phyloP scores from a whole-genome alignment of 1,284 basidiomycete species.

The Microstroma glucosiphilum region DNA sequence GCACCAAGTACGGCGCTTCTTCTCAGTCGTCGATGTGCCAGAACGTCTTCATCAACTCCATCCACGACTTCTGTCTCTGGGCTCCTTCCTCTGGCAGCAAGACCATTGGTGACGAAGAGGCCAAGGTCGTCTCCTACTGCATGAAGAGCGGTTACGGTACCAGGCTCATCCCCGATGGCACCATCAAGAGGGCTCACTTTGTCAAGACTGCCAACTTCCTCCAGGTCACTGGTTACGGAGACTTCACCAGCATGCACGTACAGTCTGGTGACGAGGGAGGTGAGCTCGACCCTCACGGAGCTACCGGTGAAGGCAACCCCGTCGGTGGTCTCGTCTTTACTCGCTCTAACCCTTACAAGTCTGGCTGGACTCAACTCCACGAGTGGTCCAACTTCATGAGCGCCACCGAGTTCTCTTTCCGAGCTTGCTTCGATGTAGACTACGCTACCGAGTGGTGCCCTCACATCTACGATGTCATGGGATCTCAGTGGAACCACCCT shows the following conservation, averaged over 20 bases:
- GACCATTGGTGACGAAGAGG: slow-evolving; percentile 52
- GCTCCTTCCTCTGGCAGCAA: slow-evolving; percentile 26
- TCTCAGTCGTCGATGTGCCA: slow-evolving; percentile 32
- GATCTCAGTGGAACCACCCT: slow-evolving; percentile 18
- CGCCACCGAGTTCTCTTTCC: slow-evolving; percentile 31
- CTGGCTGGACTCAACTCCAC: slow-evolving; percentile 26
- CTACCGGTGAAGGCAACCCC: slow-evolving; percentile 31
- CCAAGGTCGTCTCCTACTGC: slow-evolving; percentile 66
- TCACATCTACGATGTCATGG: slow-evolving; percentile 36
- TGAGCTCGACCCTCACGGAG: slow-evolving; percentile 37
- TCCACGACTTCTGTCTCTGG: slow-evolving; percentile 44
- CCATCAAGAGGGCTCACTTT: slow-evolving; percentile 67
- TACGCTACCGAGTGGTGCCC: slow-evolving; percentile 26
- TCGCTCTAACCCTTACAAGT: slow-evolving; percentile 22
- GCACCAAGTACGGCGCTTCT: slow-evolving; percentile 32
- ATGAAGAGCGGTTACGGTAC: slow-evolving; percentile 55
- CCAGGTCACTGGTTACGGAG: slow-evolving; percentile 62
- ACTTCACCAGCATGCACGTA: slow-evolving; percentile 59
- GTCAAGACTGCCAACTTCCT: slow-evolving; percentile 64
- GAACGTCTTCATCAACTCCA: slow-evolving; percentile 45
- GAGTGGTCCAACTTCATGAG: slow-evolving; percentile 36
- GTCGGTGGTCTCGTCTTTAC: slow-evolving; percentile 29
- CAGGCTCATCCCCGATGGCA: slow-evolving; percentile 68
- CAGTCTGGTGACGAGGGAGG: slow-evolving; percentile 24
- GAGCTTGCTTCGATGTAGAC: slow-evolving; percentile 25